Percentiles rank a stretch among this genome's conserved stretches.
Evolutionary conservation across 2,329 filamentous ascomycete species (phyloP).

Genomic region (Phaeoacremonium minimum): DNA sequence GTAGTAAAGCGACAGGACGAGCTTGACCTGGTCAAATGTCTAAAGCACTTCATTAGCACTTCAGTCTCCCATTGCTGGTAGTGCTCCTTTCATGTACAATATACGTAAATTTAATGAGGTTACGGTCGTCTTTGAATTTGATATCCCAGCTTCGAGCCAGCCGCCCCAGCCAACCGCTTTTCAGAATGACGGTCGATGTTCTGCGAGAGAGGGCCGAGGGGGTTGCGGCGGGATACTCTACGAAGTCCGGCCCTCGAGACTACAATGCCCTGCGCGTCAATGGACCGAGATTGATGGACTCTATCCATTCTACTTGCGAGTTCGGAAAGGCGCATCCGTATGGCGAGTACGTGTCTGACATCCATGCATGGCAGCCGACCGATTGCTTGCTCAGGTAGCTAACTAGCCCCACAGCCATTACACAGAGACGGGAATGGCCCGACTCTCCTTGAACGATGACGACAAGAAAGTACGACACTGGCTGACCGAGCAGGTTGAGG

Average conservation of each 20-base stretch:
- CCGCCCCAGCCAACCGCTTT: not conserved
- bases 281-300: slow-evolving; percentile 10
- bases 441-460: slow-evolving; percentile 64
- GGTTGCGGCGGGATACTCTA: not conserved
- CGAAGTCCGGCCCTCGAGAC: not conserved
- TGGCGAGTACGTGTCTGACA: slow-evolving; percentile 10
- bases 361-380: too few relatives aligned
- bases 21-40: too few relatives aligned
- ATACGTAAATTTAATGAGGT: too few relatives aligned
- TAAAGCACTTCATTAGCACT: too few relatives aligned
- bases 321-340: slow-evolving; percentile 13
- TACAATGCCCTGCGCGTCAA: slow-evolving; percentile 7
- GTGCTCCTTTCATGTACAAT: too few relatives aligned
- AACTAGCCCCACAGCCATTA: slow-evolving; percentile 3
- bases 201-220: not conserved
- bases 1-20: too few relatives aligned
- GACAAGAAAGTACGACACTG: slow-evolving; percentile 71
- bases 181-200: slow-evolving; percentile 2
- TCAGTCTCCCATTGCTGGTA: too few relatives aligned
- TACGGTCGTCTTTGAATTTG: too few relatives aligned
- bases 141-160: not conserved
- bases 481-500: slow-evolving; percentile 61
- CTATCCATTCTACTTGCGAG: slow-evolving; percentile 13
- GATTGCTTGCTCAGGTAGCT: too few relatives aligned
- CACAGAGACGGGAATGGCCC: slow-evolving; percentile 18